These are phyloP conservation scores for Fraxinus excelsior DNA, from an alignment of 257 asterid genomes.

Conservation along the genomic window DNA sequence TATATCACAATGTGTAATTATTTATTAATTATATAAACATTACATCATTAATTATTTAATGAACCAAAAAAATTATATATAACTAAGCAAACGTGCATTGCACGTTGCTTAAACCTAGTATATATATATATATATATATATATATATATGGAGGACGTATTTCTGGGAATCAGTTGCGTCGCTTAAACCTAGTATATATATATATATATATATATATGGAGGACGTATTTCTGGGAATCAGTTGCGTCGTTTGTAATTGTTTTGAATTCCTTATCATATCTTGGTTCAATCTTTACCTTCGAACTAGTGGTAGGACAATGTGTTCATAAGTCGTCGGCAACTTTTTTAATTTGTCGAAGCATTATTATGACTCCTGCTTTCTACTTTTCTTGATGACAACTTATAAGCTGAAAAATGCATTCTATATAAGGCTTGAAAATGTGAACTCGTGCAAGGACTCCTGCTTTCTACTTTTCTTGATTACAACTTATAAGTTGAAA, in stretches of 20 bases:
- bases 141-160: too few species aligned
- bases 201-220: too few species aligned
- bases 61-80: too few species aligned
- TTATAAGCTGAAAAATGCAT: slow-evolving; percentile 26
- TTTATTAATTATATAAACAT: too few species aligned
- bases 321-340: not conserved
- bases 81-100: too few species aligned
- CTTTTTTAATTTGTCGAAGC: not conserved
- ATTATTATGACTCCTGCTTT: slow-evolving; percentile 45
- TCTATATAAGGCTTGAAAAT: slow-evolving; percentile 48
- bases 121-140: too few species aligned
- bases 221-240: not conserved
- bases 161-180: too few species aligned
- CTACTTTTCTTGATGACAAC: slow-evolving; percentile 63
- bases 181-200: too few species aligned
- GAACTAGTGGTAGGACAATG: not conserved
- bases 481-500: slow-evolving; percentile 36
- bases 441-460: slow-evolving; percentile 70
- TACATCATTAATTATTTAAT: too few species aligned
- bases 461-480: slow-evolving; percentile 67
- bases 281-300: not conserved
- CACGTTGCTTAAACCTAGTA: too few species aligned
- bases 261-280: not conserved
- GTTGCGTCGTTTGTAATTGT: not conserved
- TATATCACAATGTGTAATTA: too few species aligned